Evolutionary conservation across 306 rosid genomes (phyloP).

Genomic region (Vigna unguiculata): DNA sequence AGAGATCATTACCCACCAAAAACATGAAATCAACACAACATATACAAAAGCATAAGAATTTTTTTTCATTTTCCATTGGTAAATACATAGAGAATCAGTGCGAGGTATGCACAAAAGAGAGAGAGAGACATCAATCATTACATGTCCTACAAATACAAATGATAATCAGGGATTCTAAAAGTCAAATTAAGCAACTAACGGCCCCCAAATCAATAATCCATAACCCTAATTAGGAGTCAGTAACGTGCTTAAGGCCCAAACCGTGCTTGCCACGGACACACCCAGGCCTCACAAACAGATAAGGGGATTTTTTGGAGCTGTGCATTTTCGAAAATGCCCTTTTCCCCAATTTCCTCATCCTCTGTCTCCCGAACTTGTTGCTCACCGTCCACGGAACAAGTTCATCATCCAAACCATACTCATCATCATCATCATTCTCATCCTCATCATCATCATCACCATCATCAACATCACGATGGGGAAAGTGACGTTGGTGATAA

Average conservation of each 20-base stretch:
- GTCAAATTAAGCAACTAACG: slow-evolving; percentile 35
- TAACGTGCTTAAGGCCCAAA: slow-evolving; percentile 75
- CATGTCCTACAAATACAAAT: slow-evolving; percentile 31
- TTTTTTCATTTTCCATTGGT: slow-evolving; percentile 3
- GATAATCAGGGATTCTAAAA: slow-evolving; percentile 31
- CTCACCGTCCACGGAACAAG: slow-evolving; percentile 86
- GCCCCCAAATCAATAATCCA: neutral
- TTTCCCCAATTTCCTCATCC: slow-evolving; percentile 95
- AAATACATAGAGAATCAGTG: slow-evolving; percentile 21
- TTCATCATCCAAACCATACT: slow-evolving; percentile 75
- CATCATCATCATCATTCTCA: slow-evolving; percentile 42
- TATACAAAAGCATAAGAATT: neutral
- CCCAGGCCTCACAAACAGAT: slow-evolving; percentile 70
- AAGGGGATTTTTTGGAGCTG: slow-evolving; percentile 65
- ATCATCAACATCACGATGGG: neutral
- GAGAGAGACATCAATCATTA: slow-evolving; percentile 13
- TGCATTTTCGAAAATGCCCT: slow-evolving; percentile 73
- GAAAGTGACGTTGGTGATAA: too few relatives aligned
- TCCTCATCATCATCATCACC: neutral
- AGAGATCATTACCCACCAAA: neutral
- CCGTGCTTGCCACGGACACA: slow-evolving; percentile 95
- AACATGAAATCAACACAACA: neutral
- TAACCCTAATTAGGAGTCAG: slow-evolving; percentile 43
- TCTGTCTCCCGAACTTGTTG: slow-evolving; percentile 68
- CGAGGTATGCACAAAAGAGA: slow-evolving; percentile 32